These are phyloP conservation scores for Centaurea solstitialis DNA, from an alignment of 129 eudicot genomes.

Conservation along the genomic window DNA sequence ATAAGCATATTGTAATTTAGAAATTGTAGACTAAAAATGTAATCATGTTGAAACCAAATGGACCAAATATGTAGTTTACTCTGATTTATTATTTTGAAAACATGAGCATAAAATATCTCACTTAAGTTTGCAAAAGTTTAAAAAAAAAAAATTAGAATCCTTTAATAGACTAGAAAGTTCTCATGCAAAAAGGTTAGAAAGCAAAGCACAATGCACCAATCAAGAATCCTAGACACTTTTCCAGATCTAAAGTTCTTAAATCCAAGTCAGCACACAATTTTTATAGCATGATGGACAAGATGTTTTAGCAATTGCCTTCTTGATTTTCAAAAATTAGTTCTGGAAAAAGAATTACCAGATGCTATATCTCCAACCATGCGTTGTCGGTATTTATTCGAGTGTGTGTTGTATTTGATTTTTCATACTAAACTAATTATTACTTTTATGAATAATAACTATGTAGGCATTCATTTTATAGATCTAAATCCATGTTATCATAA, in stretches of 20 bases:
- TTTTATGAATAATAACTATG: no score
- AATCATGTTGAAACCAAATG: no score
- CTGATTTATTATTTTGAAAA: no score
- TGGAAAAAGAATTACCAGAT: neutral
- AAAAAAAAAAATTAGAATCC: neutral
- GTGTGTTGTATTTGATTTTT: neutral
- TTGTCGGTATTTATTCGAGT: neutral
- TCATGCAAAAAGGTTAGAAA: conserved; percentile 27
- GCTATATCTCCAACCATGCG: neutral
- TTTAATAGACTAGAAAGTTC: conserved; percentile 16
- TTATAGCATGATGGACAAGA: neutral
- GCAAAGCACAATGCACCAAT: conserved; percentile 18
- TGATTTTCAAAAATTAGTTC: neutral
- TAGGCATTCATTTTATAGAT: no score
- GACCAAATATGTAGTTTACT: no score
- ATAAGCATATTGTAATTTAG: no score
- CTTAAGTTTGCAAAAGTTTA: neutral
- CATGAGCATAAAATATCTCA: neutral
- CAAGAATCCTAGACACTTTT: conserved; percentile 27
- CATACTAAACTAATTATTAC: no score
- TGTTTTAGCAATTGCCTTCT: neutral
- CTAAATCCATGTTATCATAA: no score
- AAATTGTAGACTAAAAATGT: no score
- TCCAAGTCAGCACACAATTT: neutral
- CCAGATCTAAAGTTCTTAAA: neutral